A percentile compares a stretch with the other conserved stretches of the same genome.
Evolutionary conservation across 441 rosid species (phyloP).

Genomic region (Mallotus japonicus): DNA sequence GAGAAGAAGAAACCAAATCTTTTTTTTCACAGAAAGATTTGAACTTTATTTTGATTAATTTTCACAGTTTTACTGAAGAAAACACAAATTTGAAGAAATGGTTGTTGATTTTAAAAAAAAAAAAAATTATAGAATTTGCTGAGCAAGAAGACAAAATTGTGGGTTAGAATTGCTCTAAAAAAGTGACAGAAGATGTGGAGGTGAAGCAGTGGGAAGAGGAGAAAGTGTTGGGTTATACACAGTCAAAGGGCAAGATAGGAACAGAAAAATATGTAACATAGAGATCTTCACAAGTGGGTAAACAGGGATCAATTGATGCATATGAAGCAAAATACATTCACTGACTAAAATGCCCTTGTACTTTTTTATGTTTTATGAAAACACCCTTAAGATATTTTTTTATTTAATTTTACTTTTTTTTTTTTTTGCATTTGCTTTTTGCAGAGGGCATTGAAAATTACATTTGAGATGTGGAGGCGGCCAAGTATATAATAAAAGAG

Average conservation of each 20-base stretch:
- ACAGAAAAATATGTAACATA: no score
- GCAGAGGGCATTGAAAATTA: neutral
- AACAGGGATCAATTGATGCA: neutral
- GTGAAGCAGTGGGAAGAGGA: constrained; percentile 12
- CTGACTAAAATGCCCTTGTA: neutral
- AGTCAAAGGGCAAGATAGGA: constrained; percentile 9
- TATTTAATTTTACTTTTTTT: neutral
- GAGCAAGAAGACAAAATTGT: constrained; percentile 19
- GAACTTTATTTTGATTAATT: neutral
- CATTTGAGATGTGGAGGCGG: constrained; percentile 11
- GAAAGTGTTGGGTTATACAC: neutral
- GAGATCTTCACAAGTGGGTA: constrained; percentile 3
- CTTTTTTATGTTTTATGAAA: neutral
- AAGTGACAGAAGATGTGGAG: neutral
- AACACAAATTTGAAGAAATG: neutral
- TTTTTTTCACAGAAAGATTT: neutral
- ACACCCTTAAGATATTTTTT: constrained; percentile 1
- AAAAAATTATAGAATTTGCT: neutral
- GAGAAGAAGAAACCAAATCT: no score
- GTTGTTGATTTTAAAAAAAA: no score
- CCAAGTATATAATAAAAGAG: neutral
- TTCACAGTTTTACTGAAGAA: neutral
- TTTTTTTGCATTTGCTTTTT: neutral
- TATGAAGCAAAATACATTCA: neutral
- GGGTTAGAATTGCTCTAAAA: neutral